These are phyloP conservation scores for Dendrobium officinale DNA, from an alignment of 106 monocot genomes.

Conservation along the genomic window DNA sequence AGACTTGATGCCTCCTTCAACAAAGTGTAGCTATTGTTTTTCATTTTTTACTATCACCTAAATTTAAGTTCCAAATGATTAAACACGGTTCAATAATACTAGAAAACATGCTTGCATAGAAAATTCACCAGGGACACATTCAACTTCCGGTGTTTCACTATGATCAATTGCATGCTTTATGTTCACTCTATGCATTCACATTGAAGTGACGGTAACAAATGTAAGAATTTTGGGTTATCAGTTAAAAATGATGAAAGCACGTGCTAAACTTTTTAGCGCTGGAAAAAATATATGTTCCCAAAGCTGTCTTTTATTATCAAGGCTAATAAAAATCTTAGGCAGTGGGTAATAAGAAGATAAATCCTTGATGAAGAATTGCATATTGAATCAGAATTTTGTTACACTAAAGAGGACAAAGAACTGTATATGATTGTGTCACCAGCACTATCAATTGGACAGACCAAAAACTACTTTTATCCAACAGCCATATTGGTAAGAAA, in stretches of 20 bases:
- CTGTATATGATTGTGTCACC: not conserved
- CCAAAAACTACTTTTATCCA: not conserved
- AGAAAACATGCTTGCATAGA: not conserved
- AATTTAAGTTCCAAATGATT: not conserved
- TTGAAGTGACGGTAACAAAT: not conserved
- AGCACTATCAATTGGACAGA: not conserved
- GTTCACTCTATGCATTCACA: not conserved
- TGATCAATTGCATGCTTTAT: not conserved
- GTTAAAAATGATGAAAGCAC: not conserved
- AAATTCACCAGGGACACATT: not conserved
- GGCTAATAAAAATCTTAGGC: not conserved
- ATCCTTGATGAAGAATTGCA: not conserved
- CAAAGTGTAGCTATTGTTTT: not conserved
- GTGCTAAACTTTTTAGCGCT: not conserved
- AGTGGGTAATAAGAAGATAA: not conserved
- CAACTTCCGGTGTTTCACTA: not conserved
- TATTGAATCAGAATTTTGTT: too few species aligned
- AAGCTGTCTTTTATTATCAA: not conserved
- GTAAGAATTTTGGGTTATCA: not conserved
- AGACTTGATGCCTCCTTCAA: not conserved
- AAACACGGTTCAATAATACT: too few species aligned
- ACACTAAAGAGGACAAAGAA: not conserved
- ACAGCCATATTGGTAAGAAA: too few species aligned
- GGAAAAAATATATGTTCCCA: not conserved
- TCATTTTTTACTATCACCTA: not conserved